Evolutionary conservation across 2,329 filamentous ascomycete species (phyloP).

Genomic region (Exophiala bonariae): DNA sequence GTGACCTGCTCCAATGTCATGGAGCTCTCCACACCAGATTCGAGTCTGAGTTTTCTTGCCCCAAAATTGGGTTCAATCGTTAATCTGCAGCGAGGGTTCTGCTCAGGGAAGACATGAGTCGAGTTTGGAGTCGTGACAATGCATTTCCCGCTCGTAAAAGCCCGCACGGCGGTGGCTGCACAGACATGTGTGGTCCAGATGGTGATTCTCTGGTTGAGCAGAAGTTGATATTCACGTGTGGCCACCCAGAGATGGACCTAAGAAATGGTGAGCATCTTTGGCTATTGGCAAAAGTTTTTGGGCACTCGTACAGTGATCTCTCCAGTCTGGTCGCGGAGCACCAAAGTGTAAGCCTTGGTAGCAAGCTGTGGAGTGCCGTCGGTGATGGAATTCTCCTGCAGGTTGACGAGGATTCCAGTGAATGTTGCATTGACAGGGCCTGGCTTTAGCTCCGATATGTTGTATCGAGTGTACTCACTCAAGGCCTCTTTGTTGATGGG

Average conservation of each 20-base stretch:
- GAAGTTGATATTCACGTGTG: conserved; percentile 29
- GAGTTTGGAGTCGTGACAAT: conserved; percentile 40
- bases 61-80: conserved; percentile 38
- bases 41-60: background rate
- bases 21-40: background rate
- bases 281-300: too few relatives aligned
- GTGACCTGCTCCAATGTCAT: background rate
- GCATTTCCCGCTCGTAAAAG: background rate
- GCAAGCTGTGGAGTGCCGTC: too few relatives aligned
- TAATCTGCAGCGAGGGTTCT: conserved; percentile 47
- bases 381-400: conserved; percentile 25
- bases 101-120: conserved; percentile 54
- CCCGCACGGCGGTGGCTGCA: conserved; percentile 6
- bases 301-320: too few relatives aligned
- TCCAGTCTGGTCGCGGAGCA: conserved; percentile 31
- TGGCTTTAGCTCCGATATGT: conserved; percentile 25
- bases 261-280: too few relatives aligned
- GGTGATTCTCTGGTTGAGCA: conserved; percentile 41
- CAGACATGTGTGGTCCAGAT: conserved; percentile 54
- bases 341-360: conserved; percentile 29
- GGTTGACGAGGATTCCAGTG: conserved; percentile 30
- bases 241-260: too few relatives aligned
- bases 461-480: conserved; percentile 22
- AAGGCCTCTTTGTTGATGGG: conserved; percentile 20
- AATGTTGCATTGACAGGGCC: conserved; percentile 27